Base-by-base conservation (phyloP, 768 basidiomycete genomes). In the Tylopilus plumbeoviolaceoides region DNA sequence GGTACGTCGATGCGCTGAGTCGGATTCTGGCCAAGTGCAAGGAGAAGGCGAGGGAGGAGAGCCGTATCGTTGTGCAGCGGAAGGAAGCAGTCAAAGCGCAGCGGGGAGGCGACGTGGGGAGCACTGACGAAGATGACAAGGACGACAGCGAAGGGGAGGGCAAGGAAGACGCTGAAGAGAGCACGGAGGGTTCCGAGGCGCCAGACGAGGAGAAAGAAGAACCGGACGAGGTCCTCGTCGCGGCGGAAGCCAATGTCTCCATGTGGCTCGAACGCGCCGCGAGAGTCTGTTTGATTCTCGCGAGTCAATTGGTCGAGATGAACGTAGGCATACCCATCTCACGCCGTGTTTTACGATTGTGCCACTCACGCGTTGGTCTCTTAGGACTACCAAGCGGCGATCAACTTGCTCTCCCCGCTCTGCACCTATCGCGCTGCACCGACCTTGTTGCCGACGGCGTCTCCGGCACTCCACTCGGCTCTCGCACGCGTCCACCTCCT, bases 231-330 rank as follows among this genome's bases (percentile, higher is more conserved):
- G 54, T 52, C 27, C 65, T 67, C 39, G 48, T 40, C 3, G 59
- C 71, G 4, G 66, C 66, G 17, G 64, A 68, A 44, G 63, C 67
- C 30, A 70, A 69, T 30, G 66, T 75, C 18, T 75, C 77, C 47
- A 91, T 91, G 89, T 93, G 90, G 90, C 83, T 83, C 54, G 90
- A 93, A 67, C 81, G 90, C 51, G 83, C 84, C 4, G 80, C 85
- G 15, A 74, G 91, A 45, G 72, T 92, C n/a, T 82, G 78, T 49
- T 66, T 93, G 50, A 90, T 91, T 55, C 78, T 91, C 44, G 89
- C 89, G 2, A 87, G 86, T 33, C 89, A 92, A 69, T 70, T 92
- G 63, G 73, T 89, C 48, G 91, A 93, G 69, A 89, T 91, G 84
- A 89, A 89, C 76, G 89, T 87, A 43, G 20, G 72, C 51, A 20